A percentile compares a stretch with the other conserved stretches of the same genome.
phyloP scores from a whole-genome alignment of 2,329 filamentous ascomycete species.

The Neofusicoccum kwambonambiense region DNA sequence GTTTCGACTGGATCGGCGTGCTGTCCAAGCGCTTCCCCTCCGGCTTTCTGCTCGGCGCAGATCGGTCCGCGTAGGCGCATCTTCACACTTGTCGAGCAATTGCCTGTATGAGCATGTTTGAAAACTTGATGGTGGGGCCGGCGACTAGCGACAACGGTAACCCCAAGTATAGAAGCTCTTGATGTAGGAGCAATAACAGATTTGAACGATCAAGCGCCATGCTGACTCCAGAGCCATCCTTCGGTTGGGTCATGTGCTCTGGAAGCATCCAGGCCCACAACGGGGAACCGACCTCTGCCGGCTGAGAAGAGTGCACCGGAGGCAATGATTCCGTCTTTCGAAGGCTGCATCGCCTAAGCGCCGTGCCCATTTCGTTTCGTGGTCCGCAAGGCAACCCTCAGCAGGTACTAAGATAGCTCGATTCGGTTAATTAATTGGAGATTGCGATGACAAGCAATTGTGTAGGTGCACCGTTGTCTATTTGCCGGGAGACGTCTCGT shows the following conservation, averaged over 20 bases:
- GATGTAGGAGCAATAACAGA: not conserved
- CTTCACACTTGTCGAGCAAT: not conserved
- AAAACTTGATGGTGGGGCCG: not conserved
- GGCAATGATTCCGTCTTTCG: not conserved
- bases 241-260: not conserved
- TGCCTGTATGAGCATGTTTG: not conserved
- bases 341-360: not conserved
- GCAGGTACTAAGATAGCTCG: not conserved
- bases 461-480: not conserved
- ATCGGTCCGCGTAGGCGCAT: not conserved
- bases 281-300: not conserved
- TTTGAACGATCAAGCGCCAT: not conserved
- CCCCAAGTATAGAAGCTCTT: constrained; percentile 4
- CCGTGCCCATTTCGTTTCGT: not conserved
- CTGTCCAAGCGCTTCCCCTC: not conserved
- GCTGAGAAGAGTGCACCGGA: not conserved
- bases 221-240: not conserved
- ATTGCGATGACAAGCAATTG: not conserved
- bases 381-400: not conserved
- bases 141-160: not conserved
- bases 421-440: not conserved
- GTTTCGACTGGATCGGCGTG: not conserved
- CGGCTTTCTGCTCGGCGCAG: not conserved
- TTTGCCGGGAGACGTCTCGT: not conserved
- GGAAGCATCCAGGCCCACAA: not conserved